Base-by-base conservation (phyloP, 345 rosid species). In the Eucalyptus sp. region DNA sequence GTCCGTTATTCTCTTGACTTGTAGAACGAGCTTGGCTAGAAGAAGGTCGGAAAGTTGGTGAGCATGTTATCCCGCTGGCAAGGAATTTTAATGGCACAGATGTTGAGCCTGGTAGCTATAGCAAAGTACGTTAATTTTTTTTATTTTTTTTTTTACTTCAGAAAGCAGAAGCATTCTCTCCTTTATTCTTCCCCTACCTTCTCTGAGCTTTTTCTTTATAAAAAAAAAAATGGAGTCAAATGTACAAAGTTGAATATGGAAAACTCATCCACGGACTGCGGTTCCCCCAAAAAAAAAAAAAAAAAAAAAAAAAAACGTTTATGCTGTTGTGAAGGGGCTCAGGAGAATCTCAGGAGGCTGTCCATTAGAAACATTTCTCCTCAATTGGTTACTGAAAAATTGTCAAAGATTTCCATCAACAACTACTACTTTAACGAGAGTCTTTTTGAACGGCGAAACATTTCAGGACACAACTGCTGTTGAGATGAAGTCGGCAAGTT, bases 31-130 rank as follows among this genome's bases (percentile, higher is more conserved):
- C 94, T 14, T 98, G 98, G 98, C 95, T 97, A 52, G 99, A 97
- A 87, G 95, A 97, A 94, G 99, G 99, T 86, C 92, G 90, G 88
- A 93, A 91, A 87, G 95, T 97, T 62, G 99, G 99, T 37, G 99
- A 98, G 93, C 96, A 93, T 90, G 98, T 98, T 90, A 90, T 98
- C 83, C 99, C 99, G 86, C 89, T 96, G 92, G 98, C 99, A 13
- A 94, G 99, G 89, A 97, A 96, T 93, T 98, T 98, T 90, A 93
- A 95, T 86, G 93, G 92, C 86, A 91, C 93, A 92, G 99, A 96
- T 90, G 90, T 95, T 33, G 99, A 96, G 95, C 89, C 94, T 86
- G 94, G 90, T 89, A 89, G 88, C 92, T 93, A 87, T 88, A 92
- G 88, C 87, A 62, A 87, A 80, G 99, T 96, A 93, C 50, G 96